A percentile compares a stretch with the other conserved stretches of the same genome.
These are phyloP conservation scores for Candida tallmaniae DNA, from an alignment of 805 yeast species.

Conservation along the genomic window DNA sequence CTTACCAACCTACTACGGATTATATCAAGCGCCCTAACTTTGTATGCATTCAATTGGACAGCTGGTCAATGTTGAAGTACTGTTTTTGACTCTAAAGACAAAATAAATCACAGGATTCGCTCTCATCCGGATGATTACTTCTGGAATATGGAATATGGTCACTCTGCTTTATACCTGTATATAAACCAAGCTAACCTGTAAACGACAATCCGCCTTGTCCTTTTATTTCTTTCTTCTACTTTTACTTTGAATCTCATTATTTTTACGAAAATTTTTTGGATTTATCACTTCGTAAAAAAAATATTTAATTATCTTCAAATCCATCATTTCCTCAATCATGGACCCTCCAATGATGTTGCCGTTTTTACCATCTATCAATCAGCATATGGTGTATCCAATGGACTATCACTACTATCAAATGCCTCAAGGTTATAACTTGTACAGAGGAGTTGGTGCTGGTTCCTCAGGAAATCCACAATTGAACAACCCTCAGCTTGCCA, in stretches of 20 bases:
- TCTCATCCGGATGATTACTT: too few relatives aligned
- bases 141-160: too few relatives aligned
- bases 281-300: neutral
- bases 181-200: too few relatives aligned
- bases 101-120: too few relatives aligned
- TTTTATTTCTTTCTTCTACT: neutral
- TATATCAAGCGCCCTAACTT: too few relatives aligned
- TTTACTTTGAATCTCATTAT: neutral
- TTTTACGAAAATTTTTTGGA: neutral
- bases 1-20: too few relatives aligned
- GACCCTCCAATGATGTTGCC: slow-evolving; percentile 13
- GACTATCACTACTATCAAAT: slow-evolving; percentile 8
- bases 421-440: too few relatives aligned
- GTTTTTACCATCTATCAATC: slow-evolving; percentile 12
- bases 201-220: neutral
- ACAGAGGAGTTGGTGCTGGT: too few relatives aligned
- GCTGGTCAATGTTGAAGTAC: too few relatives aligned
- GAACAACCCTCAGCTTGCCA: slow-evolving; percentile 1
- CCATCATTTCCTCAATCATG: neutral
- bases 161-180: too few relatives aligned
- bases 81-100: too few relatives aligned
- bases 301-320: neutral
- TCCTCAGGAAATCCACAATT: neutral
- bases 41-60: too few relatives aligned
- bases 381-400: slow-evolving; percentile 10